A percentile compares a stretch with the other conserved stretches of the same genome.
Conservation (phyloP, 345 rosid genomes). For the Eucalyptus decipiens region DNA sequence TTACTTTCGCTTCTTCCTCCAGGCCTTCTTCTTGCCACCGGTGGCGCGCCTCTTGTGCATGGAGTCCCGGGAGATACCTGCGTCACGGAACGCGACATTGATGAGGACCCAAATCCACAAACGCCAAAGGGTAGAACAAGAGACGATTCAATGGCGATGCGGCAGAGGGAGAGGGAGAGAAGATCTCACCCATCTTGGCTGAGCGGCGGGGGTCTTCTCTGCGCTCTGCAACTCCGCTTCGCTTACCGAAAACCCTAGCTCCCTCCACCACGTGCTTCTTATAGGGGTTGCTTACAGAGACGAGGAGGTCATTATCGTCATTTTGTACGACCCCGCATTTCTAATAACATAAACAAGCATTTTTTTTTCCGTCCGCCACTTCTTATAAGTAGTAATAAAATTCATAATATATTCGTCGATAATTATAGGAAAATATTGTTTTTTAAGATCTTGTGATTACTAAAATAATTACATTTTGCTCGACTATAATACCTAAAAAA, state of each 20-base stretch:
- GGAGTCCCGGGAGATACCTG: constrained; percentile 80
- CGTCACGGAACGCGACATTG: neutral
- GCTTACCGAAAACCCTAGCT: neutral
- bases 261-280: neutral
- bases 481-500: neutral
- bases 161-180: neutral
- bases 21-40: constrained; percentile 82
- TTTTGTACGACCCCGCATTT: neutral
- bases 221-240: neutral
- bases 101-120: neutral
- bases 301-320: neutral
- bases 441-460: neutral
- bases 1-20: constrained; percentile 96
- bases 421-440: neutral
- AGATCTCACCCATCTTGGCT: neutral
- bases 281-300: neutral
- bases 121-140: neutral
- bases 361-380: neutral
- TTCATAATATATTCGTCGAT: neutral
- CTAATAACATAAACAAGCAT: too few relatives aligned
- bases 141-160: neutral
- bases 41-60: constrained; percentile 95
- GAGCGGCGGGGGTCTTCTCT: neutral
- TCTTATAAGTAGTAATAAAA: neutral
- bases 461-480: neutral